A percentile compares a stretch with the other conserved stretches of the same genome.
These are phyloP conservation scores for Sechiopsis laciniata DNA, from an alignment of 306 rosid species.

Conservation along the genomic window DNA sequence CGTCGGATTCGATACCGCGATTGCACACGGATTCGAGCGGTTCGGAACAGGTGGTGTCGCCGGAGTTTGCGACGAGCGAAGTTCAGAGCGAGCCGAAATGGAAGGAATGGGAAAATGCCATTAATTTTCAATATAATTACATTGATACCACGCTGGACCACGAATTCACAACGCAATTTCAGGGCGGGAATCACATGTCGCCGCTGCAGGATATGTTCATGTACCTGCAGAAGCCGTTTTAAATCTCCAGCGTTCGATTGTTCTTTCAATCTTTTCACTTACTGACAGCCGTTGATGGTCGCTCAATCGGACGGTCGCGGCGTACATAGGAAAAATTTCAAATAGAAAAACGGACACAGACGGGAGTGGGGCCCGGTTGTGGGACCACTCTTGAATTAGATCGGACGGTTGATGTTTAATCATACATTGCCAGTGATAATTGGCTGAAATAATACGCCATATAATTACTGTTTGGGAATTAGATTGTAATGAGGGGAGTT, in stretches of 20 bases:
- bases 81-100: constrained; percentile 93
- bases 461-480: not conserved
- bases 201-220: constrained; percentile 85
- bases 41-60: constrained; percentile 94
- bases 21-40: constrained; percentile 96
- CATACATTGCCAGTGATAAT: not conserved
- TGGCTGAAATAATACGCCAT: not conserved
- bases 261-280: not conserved
- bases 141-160: constrained; percentile 40
- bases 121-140: constrained; percentile 54
- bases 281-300: constrained; percentile 14
- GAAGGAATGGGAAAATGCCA: constrained; percentile 68
- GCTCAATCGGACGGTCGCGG: constrained; percentile 6
- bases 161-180: constrained; percentile 47
- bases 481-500: not conserved
- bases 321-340: not conserved
- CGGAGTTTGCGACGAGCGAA: constrained; percentile 68
- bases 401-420: constrained; percentile 5
- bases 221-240: constrained; percentile 56
- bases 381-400: not conserved
- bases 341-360: not conserved
- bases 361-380: not conserved
- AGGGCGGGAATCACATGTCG: constrained; percentile 59
- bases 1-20: constrained; percentile 75
- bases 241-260: constrained; percentile 2